Evolutionary conservation across 495 filamentous ascomycete genomes (phyloP), one percentile per base, ranked within the genome.

Genomic region (Aspergillus sparsus): DNA sequence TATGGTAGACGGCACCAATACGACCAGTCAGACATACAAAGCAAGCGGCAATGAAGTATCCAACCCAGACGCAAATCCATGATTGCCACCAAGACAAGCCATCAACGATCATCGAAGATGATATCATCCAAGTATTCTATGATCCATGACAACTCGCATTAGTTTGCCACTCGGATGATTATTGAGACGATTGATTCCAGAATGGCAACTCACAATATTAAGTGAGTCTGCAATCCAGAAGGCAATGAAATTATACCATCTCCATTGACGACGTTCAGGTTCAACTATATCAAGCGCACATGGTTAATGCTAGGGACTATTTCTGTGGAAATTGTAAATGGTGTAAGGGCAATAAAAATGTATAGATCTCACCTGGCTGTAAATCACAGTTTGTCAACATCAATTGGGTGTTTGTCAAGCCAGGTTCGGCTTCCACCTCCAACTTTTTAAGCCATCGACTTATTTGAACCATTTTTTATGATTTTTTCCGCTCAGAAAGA

Each of bases 81-180:
- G 90, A 86, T 73, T 97, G 92, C 93, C 93, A 97, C 93, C 93
- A 97, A 5, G 91, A 90, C 49, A 97, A 78, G 7, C 92, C 89
- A 57, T 74, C 77, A 0, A 87, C 81, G 68, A 96, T 93, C 77
- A 87, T 88, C 5, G 90, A 88, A 11, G 90, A 93, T 0, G 88
- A 85, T 61, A 97, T 96, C 93, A 97, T 97, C 93, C 93, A 97
- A 13, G 93, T 97, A 73, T 97, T 97, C 78, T 84, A 51, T 12
- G 15, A 44, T n/a, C 36, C 5, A 16, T 7, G 9, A 13, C 5
- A 11, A n/a, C 46, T 58, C 10, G 21, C 21, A 57, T 70, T 62
- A 69, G 67, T 44, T 18, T 11, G 18, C 35, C 35, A 21, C 35
- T 33, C 18, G 34, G 53, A 5, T 18, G 11, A 7, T 33, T 33